Evolutionary conservation across 768 basidiomycete genomes (phyloP).

Genomic region (Panaeolus cyanescens): DNA sequence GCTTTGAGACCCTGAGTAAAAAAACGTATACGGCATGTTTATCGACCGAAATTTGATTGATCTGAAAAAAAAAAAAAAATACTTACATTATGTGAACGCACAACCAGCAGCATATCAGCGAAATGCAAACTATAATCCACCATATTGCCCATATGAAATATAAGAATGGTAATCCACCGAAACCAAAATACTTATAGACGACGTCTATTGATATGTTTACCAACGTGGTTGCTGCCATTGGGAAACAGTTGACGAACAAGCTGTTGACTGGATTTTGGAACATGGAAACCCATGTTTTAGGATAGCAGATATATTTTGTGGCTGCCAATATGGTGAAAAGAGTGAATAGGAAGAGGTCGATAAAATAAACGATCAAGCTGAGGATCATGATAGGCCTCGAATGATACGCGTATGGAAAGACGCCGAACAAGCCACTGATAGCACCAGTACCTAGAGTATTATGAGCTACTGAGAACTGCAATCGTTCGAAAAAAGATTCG

Average conservation of each 20-base stretch:
- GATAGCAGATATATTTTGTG: slow-evolving; percentile 55
- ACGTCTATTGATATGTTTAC: slow-evolving; percentile 51
- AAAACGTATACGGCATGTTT: too few relatives aligned
- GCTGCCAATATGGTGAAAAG: slow-evolving; percentile 45
- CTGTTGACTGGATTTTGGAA: slow-evolving; percentile 47
- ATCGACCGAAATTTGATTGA: not conserved
- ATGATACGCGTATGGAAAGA: slow-evolving; percentile 54
- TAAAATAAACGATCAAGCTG: slow-evolving; percentile 53
- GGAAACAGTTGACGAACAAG: slow-evolving; percentile 46
- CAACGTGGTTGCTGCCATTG: slow-evolving; percentile 65
- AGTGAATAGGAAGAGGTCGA: slow-evolving; percentile 58
- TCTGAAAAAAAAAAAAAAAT: not conserved
- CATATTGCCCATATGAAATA: slow-evolving; percentile 64
- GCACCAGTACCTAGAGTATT: slow-evolving; percentile 42
- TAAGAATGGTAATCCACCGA: slow-evolving; percentile 55
- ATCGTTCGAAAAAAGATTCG: not conserved
- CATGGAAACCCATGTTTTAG: slow-evolving; percentile 42
- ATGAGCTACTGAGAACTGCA: not conserved
- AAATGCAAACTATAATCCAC: slow-evolving; percentile 66
- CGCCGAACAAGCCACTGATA: slow-evolving; percentile 56
- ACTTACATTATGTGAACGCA: slow-evolving; percentile 69
- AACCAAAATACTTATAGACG: slow-evolving; percentile 42
- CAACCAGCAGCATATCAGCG: slow-evolving; percentile 60
- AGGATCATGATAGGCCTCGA: slow-evolving; percentile 39
- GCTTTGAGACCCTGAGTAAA: slow-evolving; percentile 49